Evolutionary conservation across 1,139 yeast species (phyloP).

Genomic region (Diutina mesorugosa): DNA sequence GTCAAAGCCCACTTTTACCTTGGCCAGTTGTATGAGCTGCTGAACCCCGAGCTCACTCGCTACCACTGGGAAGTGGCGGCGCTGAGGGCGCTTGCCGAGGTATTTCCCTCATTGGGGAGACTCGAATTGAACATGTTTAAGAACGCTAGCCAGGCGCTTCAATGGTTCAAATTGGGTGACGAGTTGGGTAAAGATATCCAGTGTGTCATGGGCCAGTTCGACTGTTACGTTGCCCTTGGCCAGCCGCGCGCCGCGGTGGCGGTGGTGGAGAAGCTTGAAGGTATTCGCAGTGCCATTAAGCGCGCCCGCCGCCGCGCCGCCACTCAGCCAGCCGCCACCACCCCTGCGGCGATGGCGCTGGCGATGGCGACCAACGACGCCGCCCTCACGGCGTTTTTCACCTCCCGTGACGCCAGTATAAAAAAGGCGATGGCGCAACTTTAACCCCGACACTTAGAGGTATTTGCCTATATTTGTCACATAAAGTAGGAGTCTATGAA

Average conservation of each 20-base stretch:
- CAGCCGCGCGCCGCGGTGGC: slow-evolving; percentile 15
- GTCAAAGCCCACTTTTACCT: slow-evolving; percentile 66
- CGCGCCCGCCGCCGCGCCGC: not conserved
- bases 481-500: not conserved
- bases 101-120: slow-evolving; percentile 68
- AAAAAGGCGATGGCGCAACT: not conserved
- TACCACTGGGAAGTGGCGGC: slow-evolving; percentile 72
- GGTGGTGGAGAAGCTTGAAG: not conserved
- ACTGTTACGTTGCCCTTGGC: slow-evolving; percentile 25
- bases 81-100: slow-evolving; percentile 59
- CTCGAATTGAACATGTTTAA: slow-evolving; percentile 58
- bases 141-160: slow-evolving; percentile 42
- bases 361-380: not conserved
- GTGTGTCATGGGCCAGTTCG: slow-evolving; percentile 69
- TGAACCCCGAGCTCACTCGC: slow-evolving; percentile 46
- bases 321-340: not conserved
- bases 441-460: not conserved
- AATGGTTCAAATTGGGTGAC: slow-evolving; percentile 78
- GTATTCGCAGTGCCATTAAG: not conserved
- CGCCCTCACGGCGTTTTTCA: not conserved
- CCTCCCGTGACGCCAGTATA: not conserved
- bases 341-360: not conserved
- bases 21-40: slow-evolving; percentile 51
- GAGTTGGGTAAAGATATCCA: slow-evolving; percentile 45
- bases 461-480: no score